Evolutionary conservation across 2,329 filamentous ascomycete genomes (phyloP), one percentile per base, ranked within the genome.

Genomic region (Biscogniauxia sp.): DNA sequence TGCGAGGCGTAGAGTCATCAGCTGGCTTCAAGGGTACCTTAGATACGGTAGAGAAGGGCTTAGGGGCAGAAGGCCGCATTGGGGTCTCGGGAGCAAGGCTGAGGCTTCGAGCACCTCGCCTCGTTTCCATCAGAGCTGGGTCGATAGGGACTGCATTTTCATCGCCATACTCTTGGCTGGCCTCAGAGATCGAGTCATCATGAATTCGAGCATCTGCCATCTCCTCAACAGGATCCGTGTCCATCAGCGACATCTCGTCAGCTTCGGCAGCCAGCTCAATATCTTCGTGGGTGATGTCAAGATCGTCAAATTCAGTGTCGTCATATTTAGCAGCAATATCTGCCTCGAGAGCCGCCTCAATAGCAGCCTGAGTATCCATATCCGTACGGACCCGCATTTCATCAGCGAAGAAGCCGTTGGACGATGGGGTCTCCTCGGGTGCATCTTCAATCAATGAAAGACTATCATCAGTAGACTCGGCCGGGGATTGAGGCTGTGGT

Each of bases 1-100:
- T 73, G 59, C 78, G 76, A 37, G 83, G 75, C 57, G 84, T 77
- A 69, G 82, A 76, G 70, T 90, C 75, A 68, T 85, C 88, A 23
- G 87, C 87, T 3, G 86, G 80, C 73, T 91, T 92, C 50, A 93
- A 76, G 1, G 90, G 90, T 4, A 93, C 86, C 75, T 93, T 93
- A 25, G 88, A 90, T 0, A 91, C 87, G 0, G 91, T 93, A 73
- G 90, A 85, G 64, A 89, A 84, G n/a, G 82, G 79, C 58, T 80
- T 79, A n/a, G 74, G 76, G n/a, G 80, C 69, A 0, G 77, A 75
- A 9, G 69, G 61, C 17, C 84, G 82, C 55, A 81, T 76, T 0
- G 88, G 88, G 1, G 88, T 90, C 7, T 80, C 76, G 1, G 84
- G 84, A 2, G 73, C 72, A 1, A 77, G 73, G 25, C 45, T 55